Evolutionary conservation across 2,329 filamentous ascomycete genomes (phyloP).

Genomic region (Pseudocercospora crystallina): DNA sequence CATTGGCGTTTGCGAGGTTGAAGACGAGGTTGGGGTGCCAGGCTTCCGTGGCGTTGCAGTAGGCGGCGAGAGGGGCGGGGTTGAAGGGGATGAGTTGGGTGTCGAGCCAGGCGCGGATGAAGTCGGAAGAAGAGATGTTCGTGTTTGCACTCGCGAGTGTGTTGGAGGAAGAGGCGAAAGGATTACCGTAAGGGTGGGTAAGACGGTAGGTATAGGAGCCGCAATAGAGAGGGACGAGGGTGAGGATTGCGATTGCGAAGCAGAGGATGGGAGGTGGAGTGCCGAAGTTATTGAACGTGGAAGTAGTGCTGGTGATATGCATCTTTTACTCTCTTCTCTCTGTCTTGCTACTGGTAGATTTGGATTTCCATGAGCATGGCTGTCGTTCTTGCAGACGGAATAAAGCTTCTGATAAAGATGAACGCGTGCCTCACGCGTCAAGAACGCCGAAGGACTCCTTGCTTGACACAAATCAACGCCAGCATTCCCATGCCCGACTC

Average conservation of each 20-base stretch:
- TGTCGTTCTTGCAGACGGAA: too few species aligned
- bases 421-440: too few species aligned
- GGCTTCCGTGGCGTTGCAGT: slow-evolving; percentile 33
- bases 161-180: background rate
- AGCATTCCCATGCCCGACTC: too few species aligned
- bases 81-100: slow-evolving; percentile 27
- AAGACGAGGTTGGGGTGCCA: slow-evolving; percentile 47
- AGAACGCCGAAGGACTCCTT: too few species aligned
- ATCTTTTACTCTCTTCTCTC: too few species aligned
- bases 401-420: too few species aligned
- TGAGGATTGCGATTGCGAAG: slow-evolving; percentile 1
- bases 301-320: too few species aligned
- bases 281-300: background rate
- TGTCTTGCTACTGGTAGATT: too few species aligned
- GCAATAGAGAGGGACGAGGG: slow-evolving; percentile 25
- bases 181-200: slow-evolving; percentile 15
- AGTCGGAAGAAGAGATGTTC: slow-evolving; percentile 11
- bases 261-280: background rate
- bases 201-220: slow-evolving; percentile 25
- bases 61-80: slow-evolving; percentile 22
- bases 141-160: background rate
- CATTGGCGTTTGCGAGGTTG: slow-evolving; percentile 45
- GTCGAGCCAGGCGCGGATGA: slow-evolving; percentile 29
- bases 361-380: too few species aligned
- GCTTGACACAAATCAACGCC: too few species aligned